phyloP scores from a whole-genome alignment of 2,329 filamentous ascomycete genomes.

The Pseudogymnoascus sp. region DNA sequence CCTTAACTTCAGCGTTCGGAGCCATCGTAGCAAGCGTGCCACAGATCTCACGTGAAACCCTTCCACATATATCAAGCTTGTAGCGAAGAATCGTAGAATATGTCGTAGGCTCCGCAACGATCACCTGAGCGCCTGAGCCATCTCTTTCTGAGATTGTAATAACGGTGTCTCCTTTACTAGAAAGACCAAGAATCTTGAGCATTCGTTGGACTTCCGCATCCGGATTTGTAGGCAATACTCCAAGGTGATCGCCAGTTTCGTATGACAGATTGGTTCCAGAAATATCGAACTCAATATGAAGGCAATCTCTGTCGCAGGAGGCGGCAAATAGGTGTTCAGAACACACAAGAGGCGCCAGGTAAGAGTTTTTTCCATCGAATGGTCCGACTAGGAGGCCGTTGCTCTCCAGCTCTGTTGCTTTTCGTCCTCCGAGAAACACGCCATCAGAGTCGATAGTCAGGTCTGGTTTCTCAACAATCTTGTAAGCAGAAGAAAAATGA shows the following conservation, averaged over 20 bases:
- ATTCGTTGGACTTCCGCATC: slow-evolving; percentile 29
- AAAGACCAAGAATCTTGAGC: slow-evolving; percentile 25
- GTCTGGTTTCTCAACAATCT: background rate
- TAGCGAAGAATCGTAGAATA: slow-evolving; percentile 2
- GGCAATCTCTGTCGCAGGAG: slow-evolving; percentile 24
- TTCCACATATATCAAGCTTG: slow-evolving; percentile 8
- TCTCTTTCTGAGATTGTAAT: background rate
- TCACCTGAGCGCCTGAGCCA: background rate
- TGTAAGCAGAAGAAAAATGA: background rate
- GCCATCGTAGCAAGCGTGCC: background rate
- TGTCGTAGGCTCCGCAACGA: background rate
- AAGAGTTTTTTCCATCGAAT: slow-evolving; percentile 7
- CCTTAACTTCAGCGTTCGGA: background rate
- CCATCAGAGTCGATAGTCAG: background rate
- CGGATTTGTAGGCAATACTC: slow-evolving; percentile 34
- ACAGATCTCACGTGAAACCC: background rate
- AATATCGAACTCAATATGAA: slow-evolving; percentile 35
- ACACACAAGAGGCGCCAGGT: slow-evolving; percentile 15
- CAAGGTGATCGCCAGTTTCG: slow-evolving; percentile 35
- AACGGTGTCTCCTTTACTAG: slow-evolving; percentile 7
- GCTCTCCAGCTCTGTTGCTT: background rate
- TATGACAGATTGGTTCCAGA: slow-evolving; percentile 26
- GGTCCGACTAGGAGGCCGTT: too few species aligned
- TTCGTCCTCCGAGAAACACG: background rate
- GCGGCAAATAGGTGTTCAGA: slow-evolving; percentile 21